phyloP scores from a whole-genome alignment of 148 eudicot genomes.

The Dianthus caryophyllus region DNA sequence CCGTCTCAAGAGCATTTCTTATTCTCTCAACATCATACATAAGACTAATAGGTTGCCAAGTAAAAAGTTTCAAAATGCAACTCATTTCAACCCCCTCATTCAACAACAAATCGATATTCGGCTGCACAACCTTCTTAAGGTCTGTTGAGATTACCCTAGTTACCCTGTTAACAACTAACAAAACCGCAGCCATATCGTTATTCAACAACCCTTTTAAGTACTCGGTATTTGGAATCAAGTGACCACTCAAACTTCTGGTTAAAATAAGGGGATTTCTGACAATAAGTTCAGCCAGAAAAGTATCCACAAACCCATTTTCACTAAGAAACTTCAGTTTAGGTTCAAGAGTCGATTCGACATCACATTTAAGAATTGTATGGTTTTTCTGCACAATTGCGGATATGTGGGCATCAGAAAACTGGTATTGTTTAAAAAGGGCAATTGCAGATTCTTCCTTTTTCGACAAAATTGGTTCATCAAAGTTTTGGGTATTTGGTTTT shows the following conservation, averaged over 20 bases:
- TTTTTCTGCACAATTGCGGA: slow-evolving; percentile 5
- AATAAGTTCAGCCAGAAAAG: slow-evolving; percentile 7
- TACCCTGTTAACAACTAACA: slow-evolving; percentile 2
- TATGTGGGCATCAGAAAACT: slow-evolving; percentile 26
- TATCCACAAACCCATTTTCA: slow-evolving; percentile 20
- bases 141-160: slow-evolving; percentile 11
- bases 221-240: too few relatives aligned
- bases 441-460: too few relatives aligned
- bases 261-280: slow-evolving; percentile 12
- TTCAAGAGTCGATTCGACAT: slow-evolving; percentile 6
- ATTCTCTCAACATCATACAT: neutral
- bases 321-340: slow-evolving; percentile 22
- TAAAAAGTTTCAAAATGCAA: too few relatives aligned
- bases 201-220: too few relatives aligned
- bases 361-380: too few relatives aligned
- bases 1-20: neutral
- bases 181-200: too few relatives aligned
- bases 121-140: slow-evolving; percentile 6
- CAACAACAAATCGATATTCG: too few relatives aligned
- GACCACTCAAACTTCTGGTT: slow-evolving; percentile 15
- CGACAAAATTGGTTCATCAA: too few relatives aligned
- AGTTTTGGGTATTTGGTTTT: neutral
- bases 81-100: too few relatives aligned
- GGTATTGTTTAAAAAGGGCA: too few relatives aligned
- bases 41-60: slow-evolving; percentile 15